Evolutionary conservation across 805 yeast species (phyloP).

Genomic region (Wickerhamiella nectarea): DNA sequence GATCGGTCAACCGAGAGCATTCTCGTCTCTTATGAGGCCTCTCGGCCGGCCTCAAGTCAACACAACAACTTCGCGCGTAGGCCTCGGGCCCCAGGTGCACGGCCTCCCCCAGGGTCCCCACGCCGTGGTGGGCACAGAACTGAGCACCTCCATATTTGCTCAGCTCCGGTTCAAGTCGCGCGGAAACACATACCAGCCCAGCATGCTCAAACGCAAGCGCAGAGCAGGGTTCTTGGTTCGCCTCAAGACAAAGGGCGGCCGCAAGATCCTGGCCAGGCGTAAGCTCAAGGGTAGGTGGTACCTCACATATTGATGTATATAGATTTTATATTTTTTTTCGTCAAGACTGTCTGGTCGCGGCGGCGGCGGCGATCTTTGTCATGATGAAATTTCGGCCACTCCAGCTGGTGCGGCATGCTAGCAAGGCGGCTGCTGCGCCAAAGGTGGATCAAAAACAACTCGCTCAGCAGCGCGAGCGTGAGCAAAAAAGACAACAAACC

Average conservation of each 20-base stretch:
- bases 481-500: conserved; percentile 22
- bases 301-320: conserved; percentile 48
- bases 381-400: not conserved
- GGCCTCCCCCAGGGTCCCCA: not conserved
- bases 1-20: not conserved
- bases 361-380: too few species aligned
- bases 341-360: too few species aligned
- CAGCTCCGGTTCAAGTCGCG: conserved; percentile 41
- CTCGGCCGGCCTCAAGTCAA: not conserved
- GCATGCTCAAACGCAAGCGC: conserved; percentile 79
- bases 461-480: conserved; percentile 25
- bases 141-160: conserved; percentile 4
- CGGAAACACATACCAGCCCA: conserved; percentile 93
- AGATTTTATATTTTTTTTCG: too few species aligned
- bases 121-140: conserved; percentile 5
- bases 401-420: conserved; percentile 10
- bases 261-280: conserved; percentile 65
- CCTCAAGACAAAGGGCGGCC: conserved; percentile 57
- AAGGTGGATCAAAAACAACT: conserved; percentile 24
- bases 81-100: not conserved
- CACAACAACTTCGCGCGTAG: too few species aligned
- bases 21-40: conserved; percentile 4
- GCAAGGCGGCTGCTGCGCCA: conserved; percentile 13
- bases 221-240: conserved; percentile 82
- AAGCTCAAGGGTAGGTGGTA: conserved; percentile 89